Evolutionary conservation across 139 green algal species (phyloP), one percentile per base, ranked within the genome.

Genomic region (Mychonastes homosphaera): DNA sequence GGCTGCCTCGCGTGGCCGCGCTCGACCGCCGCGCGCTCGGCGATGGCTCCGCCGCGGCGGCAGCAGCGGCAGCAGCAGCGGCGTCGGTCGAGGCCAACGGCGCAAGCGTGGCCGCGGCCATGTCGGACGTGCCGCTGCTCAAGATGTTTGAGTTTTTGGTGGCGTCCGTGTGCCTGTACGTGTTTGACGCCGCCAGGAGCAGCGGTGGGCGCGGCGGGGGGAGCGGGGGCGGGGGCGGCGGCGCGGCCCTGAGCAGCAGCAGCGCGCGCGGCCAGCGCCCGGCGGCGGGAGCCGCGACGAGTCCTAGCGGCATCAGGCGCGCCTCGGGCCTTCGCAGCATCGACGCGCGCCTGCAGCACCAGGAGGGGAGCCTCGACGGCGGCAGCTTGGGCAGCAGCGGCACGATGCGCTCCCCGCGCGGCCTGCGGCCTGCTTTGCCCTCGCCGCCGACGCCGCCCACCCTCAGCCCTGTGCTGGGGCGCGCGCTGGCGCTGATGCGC

Each of bases 101-200:
- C 48, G 24, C 26, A 28, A 13, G 48, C 48, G 44, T 43, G 16
- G 71, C 61, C 21, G 61, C 72, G 56, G 75, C 64, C 16, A 72
- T 24, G 29, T 40, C 61, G 27, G 70, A 82, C 32, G 62, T 82
- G 21, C 72, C 80, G n/a, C 67, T 87, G 47, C 70, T 90, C 18
- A 90, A 90, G 70, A 75, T 90, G 53, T 90, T 90, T 69, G 82
- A 90, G 73, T 90, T 90, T 65, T 65, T 90, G 55, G 78, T 81
- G 18, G 80, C 82, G 0, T 82, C 73, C 39, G 71, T 90, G 44
- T 87, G 82, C 61, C 72, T 90, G 32, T 87, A 86, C 64, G 73
- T 90, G 61, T 81, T 86, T 41, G 73, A 82, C 29, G 77, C 34
- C 34, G 34, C 30, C 58, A 53, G 23, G 27, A 21, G 48, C 29